A percentile compares a stretch with the other conserved stretches of the same genome.
Evolutionary conservation across 2,329 filamentous ascomycete species (phyloP).

Genomic region (Penicillium sp.): DNA sequence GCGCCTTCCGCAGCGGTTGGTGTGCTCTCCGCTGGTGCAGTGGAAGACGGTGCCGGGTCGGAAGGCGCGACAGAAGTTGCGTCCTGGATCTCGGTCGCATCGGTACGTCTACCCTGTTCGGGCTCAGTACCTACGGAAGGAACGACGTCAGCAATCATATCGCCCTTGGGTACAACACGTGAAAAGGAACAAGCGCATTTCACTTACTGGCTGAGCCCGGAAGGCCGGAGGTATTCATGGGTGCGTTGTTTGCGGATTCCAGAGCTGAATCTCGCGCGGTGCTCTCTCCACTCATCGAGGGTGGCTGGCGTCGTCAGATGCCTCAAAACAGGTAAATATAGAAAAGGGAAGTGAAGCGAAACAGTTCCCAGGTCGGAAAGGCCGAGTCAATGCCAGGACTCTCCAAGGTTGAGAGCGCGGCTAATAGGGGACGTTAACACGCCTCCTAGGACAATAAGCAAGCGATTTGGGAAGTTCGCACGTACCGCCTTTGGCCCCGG

Average conservation of each 20-base stretch:
- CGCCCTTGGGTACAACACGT: neutral
- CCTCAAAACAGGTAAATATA: constrained; percentile 8
- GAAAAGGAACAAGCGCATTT: neutral
- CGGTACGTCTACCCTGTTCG: constrained; percentile 16
- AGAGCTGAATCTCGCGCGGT: constrained; percentile 27
- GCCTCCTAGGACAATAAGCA: constrained; percentile 12
- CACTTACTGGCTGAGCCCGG: constrained; percentile 25
- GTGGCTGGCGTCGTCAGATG: constrained; percentile 14
- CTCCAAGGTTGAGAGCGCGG: constrained; percentile 10
- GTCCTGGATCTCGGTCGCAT: constrained; percentile 20
- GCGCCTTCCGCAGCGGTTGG: constrained; percentile 12
- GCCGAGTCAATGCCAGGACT: constrained; percentile 8
- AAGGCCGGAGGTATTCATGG: constrained; percentile 27
- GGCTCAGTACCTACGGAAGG: constrained; percentile 22
- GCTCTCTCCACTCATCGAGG: constrained; percentile 28
- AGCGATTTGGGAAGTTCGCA: constrained; percentile 1
- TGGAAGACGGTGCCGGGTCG: constrained; percentile 11
- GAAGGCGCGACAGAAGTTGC: constrained; percentile 15
- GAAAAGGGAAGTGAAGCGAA: constrained; percentile 8
- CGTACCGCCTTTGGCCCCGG: constrained; percentile 12
- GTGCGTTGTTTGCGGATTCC: constrained; percentile 23
- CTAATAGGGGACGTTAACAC: constrained; percentile 12
- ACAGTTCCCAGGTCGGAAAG: constrained; percentile 3
- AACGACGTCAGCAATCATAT: constrained; percentile 11
- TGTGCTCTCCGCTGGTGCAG: constrained; percentile 5